These are phyloP conservation scores for Auxenochlorella pyrenoidosa DNA, from an alignment of 139 green algal genomes.

Conservation along the genomic window DNA sequence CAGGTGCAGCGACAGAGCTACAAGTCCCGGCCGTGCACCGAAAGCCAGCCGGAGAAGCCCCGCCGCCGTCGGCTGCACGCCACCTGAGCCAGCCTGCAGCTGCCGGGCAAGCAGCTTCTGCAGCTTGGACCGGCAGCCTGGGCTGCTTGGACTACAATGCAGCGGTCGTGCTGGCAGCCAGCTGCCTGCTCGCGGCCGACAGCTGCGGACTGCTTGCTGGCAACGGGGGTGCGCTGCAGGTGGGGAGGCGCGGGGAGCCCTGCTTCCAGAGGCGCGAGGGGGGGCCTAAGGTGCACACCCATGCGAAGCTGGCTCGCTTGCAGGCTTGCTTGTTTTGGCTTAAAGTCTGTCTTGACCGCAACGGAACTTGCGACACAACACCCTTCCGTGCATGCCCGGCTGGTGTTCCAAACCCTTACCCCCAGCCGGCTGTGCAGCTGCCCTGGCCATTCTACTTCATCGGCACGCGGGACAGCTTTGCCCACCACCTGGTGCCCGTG, in stretches of 20 bases:
- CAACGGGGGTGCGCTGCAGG: background rate
- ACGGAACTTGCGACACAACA: too few relatives aligned
- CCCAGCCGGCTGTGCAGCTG: slow-evolving; percentile 28
- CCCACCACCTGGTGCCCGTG: slow-evolving; percentile 52
- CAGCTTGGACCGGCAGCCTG: background rate
- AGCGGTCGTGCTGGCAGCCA: slow-evolving; percentile 16
- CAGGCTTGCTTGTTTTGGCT: too few relatives aligned
- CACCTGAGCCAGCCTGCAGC: too few relatives aligned
- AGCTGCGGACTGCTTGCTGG: background rate
- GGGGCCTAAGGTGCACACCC: too few relatives aligned
- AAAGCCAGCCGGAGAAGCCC: too few relatives aligned
- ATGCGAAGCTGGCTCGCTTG: too few relatives aligned
- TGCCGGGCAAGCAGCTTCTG: background rate
- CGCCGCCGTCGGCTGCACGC: too few relatives aligned
- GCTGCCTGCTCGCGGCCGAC: slow-evolving; percentile 15
- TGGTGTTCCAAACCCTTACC: too few relatives aligned
- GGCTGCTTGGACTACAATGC: background rate
- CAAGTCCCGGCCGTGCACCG: too few relatives aligned
- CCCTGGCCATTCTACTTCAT: slow-evolving; percentile 77
- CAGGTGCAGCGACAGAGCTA: background rate
- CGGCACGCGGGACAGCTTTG: slow-evolving; percentile 72
- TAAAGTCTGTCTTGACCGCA: too few relatives aligned
- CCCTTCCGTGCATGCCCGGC: too few relatives aligned
- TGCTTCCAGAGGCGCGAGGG: background rate
- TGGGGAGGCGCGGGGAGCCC: background rate